Evolutionary conservation across 306 rosid species (phyloP), one percentile per base, ranked within the genome.

Genomic region (Lathyrus oleraceus): DNA sequence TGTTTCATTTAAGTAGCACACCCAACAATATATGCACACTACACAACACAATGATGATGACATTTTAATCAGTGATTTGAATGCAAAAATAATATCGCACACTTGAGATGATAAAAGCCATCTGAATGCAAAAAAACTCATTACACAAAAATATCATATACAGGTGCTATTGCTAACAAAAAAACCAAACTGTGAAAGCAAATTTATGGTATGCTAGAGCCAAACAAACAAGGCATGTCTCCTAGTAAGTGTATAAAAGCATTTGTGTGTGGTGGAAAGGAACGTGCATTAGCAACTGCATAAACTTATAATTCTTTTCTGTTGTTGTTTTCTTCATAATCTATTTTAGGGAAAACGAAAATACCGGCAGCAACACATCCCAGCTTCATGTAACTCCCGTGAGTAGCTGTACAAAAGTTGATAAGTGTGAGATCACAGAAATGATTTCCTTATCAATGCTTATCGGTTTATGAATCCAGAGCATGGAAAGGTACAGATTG

Each of bases 321-420:
- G 40, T 70, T 7, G 72, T 28, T 70, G 72, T 42, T 59, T 58
- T 59, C 38, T 39, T 74, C 78, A 65, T 65, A 40, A 49, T 56
- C 2, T 64, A 70, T 35, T 73, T 65, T 19, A 63, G 35, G 52
- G 19, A 48, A 38, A 59, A 9, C 40, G 45, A 78, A 65, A 52
- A 52, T 15, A 69, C 67, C 70, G 52, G 60, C 72, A 52, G 70
- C 57, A 57, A 51, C 76, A 44, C 28, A 69, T 65, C 71, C 54
- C 42, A 62, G 66, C 48, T 72, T 65, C 44, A 23, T 70, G 71
- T 54, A 65, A 39, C 13, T 40, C 42, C 64, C 19, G 66, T 73
- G 71, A 72, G 42, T 44, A 47, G 67, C 79, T 71, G 76, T 78
- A 82, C 81, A 75, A 25, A 25, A 25, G 28, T 25, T 25, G 28